phyloP scores from a whole-genome alignment of 2,329 filamentous ascomycete species.

The Fusarium duplospermum region DNA sequence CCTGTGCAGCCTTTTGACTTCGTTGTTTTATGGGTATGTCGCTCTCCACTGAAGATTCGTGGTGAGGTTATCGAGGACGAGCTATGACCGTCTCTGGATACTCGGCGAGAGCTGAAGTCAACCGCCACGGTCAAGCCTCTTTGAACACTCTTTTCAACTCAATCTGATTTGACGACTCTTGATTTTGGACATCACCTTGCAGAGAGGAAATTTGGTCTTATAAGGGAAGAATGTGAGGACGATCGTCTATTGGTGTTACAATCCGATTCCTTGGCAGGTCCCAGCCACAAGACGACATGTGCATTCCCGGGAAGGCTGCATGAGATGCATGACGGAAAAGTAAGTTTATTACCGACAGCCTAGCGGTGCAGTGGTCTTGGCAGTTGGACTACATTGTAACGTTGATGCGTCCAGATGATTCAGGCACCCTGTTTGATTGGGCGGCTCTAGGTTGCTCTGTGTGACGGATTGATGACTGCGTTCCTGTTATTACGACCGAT shows the following conservation, averaged over 20 bases:
- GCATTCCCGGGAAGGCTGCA: background rate
- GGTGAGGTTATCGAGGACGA: background rate
- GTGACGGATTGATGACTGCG: background rate
- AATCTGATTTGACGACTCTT: background rate
- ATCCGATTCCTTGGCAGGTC: background rate
- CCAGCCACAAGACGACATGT: background rate
- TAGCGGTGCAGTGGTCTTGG: background rate
- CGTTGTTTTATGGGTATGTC: background rate
- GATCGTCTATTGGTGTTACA: background rate
- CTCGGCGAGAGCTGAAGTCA: background rate
- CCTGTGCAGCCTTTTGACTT: too few relatives aligned
- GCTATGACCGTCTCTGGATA: background rate
- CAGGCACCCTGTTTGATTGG: background rate
- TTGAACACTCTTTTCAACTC: background rate
- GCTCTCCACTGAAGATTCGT: background rate
- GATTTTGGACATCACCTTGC: accelerated
- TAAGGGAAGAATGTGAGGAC: background rate
- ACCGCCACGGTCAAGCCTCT: background rate
- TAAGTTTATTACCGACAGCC: background rate
- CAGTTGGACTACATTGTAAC: background rate
- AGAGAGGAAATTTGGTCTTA: background rate
- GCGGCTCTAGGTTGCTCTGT: background rate
- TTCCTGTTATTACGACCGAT: background rate
- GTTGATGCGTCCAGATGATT: background rate
- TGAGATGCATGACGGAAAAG: background rate